Percentiles rank a stretch among this genome's conserved stretches.
Conservation (phyloP, 257 asterid species). For the Lithospermum erythrorhizon region DNA sequence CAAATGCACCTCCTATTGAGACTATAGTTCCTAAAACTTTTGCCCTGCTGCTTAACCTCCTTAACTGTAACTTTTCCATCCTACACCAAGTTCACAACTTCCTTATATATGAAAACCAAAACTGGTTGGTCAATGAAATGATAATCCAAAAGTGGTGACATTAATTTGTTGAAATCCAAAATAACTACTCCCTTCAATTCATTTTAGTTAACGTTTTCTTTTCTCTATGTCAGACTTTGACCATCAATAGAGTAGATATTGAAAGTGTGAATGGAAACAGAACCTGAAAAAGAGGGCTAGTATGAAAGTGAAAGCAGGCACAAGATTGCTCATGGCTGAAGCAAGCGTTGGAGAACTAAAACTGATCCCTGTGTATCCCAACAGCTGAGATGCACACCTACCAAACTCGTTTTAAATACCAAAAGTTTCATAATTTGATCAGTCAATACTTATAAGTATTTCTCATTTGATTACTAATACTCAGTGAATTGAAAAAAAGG, state of each 20-base stretch:
- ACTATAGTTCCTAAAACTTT: conserved; percentile 63
- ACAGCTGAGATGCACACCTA: conserved; percentile 15
- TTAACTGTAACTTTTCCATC: conserved; percentile 62
- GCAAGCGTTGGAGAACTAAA: conserved; percentile 70
- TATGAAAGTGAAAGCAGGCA: conserved; percentile 52
- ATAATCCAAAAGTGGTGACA: background rate
- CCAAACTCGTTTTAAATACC: background rate
- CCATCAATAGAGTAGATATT: too few species aligned
- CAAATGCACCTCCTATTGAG: conserved; percentile 71
- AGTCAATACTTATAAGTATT: too few species aligned
- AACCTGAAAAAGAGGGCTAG: conserved; percentile 30
- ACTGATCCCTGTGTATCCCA: conserved; percentile 35
- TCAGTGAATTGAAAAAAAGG: background rate
- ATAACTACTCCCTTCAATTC: too few species aligned
- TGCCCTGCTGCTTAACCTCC: conserved; percentile 51
- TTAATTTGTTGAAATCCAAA: background rate
- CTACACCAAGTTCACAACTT: conserved; percentile 24
- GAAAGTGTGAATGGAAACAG: background rate
- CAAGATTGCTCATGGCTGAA: conserved; percentile 60
- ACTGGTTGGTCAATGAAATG: background rate
- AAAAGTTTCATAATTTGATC: background rate
- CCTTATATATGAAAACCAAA: background rate
- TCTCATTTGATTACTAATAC: too few species aligned
- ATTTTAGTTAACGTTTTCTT: too few species aligned
- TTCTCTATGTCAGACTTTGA: too few species aligned